phyloP scores from a whole-genome alignment of 179 eudicot species.

The Heliamphora pulchella region DNA sequence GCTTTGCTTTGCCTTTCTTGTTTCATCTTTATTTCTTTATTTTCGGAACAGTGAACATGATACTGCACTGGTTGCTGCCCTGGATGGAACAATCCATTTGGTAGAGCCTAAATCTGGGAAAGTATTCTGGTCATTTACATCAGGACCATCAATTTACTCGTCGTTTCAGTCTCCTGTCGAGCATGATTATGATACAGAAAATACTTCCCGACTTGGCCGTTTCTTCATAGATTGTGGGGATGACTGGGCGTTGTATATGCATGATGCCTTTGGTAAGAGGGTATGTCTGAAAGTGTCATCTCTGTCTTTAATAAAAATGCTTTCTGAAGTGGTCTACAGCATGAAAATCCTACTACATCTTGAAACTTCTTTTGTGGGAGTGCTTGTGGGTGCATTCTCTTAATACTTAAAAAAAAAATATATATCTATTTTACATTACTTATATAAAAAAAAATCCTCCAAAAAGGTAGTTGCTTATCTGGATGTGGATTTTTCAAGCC shows the following conservation, averaged over 20 bases:
- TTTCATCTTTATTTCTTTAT: not conserved
- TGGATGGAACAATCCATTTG: conserved; percentile 66
- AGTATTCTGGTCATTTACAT: conserved; percentile 66
- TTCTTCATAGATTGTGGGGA: conserved; percentile 77
- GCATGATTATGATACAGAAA: conserved; percentile 36
- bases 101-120: conserved; percentile 51
- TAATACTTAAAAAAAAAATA: too few relatives aligned
- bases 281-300: conserved; percentile 29
- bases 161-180: conserved; percentile 51
- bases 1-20: not conserved
- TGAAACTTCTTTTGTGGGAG: too few relatives aligned
- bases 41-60: conserved; percentile 25
- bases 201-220: conserved; percentile 29
- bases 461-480: too few relatives aligned
- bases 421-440: too few relatives aligned
- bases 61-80: conserved; percentile 47
- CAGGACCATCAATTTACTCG: conserved; percentile 63
- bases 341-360: not conserved
- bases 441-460: too few relatives aligned
- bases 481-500: too few relatives aligned
- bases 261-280: conserved; percentile 46
- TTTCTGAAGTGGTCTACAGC: not conserved
- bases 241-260: conserved; percentile 65
- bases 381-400: too few relatives aligned
- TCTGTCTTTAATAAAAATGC: not conserved